Percentiles rank a stretch among this genome's conserved stretches.
Conservation (phyloP, 768 basidiomycete species). For the Lentinula sp. region DNA sequence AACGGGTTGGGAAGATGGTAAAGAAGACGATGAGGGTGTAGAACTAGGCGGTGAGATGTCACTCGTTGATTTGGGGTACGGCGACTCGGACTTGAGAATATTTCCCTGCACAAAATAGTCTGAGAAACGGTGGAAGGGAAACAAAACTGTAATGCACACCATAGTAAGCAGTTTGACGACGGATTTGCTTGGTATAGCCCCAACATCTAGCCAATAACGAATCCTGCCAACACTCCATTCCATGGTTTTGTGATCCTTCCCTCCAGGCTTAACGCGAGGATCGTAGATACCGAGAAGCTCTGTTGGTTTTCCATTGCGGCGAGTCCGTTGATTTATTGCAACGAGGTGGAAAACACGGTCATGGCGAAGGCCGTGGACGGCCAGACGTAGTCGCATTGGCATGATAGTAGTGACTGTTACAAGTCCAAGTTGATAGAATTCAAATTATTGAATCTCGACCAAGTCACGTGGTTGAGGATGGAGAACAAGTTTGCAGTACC, state of each 20-base stretch:
- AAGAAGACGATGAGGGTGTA: slow-evolving; percentile 5
- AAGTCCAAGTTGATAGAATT: not conserved
- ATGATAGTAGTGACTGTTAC: slow-evolving; percentile 28
- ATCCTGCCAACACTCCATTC: slow-evolving; percentile 92
- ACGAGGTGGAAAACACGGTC: slow-evolving; percentile 80
- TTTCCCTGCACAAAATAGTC: slow-evolving; percentile 41
- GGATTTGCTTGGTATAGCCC: slow-evolving; percentile 76
- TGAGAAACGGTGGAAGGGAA: not conserved
- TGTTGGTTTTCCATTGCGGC: slow-evolving; percentile 80
- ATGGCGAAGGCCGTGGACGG: slow-evolving; percentile 74
- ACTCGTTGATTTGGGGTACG: slow-evolving; percentile 32
- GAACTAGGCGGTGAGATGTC: not conserved
- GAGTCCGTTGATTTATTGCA: slow-evolving; percentile 64
- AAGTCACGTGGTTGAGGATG: not conserved
- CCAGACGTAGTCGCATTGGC: slow-evolving; percentile 81
- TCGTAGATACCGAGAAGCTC: slow-evolving; percentile 85
- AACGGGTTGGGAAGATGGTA: slow-evolving; percentile 8
- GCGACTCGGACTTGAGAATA: slow-evolving; percentile 51
- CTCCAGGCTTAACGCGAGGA: slow-evolving; percentile 47
- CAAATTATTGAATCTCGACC: not conserved
- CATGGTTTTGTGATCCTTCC: slow-evolving; percentile 60
- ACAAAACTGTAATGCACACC: slow-evolving; percentile 42
- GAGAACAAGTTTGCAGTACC: too few relatives aligned
- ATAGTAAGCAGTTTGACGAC: slow-evolving; percentile 73
- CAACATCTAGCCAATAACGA: slow-evolving; percentile 81